Base-by-base conservation (phyloP, 257 asterid species). In the Buddleja alternifolia region DNA sequence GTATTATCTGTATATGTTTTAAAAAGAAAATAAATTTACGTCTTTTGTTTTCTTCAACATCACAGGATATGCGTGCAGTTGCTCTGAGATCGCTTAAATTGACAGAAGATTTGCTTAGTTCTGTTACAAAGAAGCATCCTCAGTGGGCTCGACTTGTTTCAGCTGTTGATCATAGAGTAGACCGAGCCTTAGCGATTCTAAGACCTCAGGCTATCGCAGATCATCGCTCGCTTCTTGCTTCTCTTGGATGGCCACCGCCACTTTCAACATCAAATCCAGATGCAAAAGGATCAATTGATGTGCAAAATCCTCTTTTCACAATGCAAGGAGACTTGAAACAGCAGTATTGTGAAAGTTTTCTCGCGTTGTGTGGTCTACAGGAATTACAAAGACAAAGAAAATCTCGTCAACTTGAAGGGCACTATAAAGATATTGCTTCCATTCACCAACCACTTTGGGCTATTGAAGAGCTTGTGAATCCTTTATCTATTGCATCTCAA, bases 171-270 rank as follows among this genome's bases (percentile, higher is more conserved):
- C 95, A 94, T 81, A 85, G 99, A 82, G 86, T 91, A 51, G 99
- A 94, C 81, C 82, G 97, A 77, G 95, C 96, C 75, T 81, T 91
- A 62, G 96, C 97, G 75, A 82, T 88, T 78, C 80, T 94, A 63
- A 86, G 99, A 75, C 99, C 97, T 37, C 97, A 89, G 75, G 95
- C 97, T n/a, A 83, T 94, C 65, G 96, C 97, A 42, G 97, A 91
- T 81, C 96, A 94, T 69, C 88, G 97, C 17, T 73, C 90, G 60
- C 95, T 94, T 77, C 96, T 94, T 70, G 69, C 89, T 79, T 92
- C 96, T 70, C 99, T 94, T 62, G 95, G 94, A 68, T 94, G 99
- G 99, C 99, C 99, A 32, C 99, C 96, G 7, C 88, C 95, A 73
- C 75, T 90, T 11, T 84, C 96, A 16, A 80, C 96, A 54, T 84